A percentile compares a stretch with the other conserved stretches of the same genome.
These are phyloP conservation scores for Colletotrichum coccodes DNA, from an alignment of 2,329 filamentous ascomycete species.

Conservation along the genomic window DNA sequence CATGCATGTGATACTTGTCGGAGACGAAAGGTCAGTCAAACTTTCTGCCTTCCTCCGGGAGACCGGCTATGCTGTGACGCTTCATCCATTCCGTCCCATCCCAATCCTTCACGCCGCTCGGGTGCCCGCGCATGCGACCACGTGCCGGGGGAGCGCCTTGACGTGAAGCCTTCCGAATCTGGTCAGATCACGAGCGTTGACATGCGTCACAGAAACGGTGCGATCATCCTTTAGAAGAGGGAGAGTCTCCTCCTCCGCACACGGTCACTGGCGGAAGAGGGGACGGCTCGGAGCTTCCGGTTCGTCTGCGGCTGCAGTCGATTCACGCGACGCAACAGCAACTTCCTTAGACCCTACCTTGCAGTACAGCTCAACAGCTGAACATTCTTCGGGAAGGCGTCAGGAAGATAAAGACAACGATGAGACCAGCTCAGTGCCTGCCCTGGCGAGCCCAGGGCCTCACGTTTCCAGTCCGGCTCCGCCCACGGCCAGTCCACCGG, in stretches of 20 bases:
- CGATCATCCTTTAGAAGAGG: slow-evolving; percentile 16
- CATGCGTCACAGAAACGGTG: slow-evolving; percentile 30
- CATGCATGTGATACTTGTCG: slow-evolving; percentile 33
- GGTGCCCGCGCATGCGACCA: background rate
- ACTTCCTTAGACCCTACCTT: background rate
- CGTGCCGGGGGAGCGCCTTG: background rate
- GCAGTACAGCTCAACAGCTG: background rate
- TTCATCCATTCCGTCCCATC: background rate
- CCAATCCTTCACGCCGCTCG: background rate
- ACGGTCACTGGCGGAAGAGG: slow-evolving; percentile 4
- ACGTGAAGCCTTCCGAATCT: background rate
- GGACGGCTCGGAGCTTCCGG: background rate
- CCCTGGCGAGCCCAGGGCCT: background rate
- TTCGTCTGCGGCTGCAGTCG: background rate
- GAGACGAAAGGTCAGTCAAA: slow-evolving; percentile 28
- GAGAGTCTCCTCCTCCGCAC: slow-evolving; percentile 13
- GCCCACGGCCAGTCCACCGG: background rate
- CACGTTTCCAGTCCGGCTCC: background rate
- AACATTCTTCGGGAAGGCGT: background rate
- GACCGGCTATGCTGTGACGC: background rate
- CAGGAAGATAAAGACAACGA: background rate
- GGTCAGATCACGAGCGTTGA: background rate
- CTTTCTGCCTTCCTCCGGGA: background rate
- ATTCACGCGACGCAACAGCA: background rate
- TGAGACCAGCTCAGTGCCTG: background rate